Base-by-base conservation (phyloP, 2,329 filamentous ascomycete genomes). In the Phaeosphaeria sp. region DNA sequence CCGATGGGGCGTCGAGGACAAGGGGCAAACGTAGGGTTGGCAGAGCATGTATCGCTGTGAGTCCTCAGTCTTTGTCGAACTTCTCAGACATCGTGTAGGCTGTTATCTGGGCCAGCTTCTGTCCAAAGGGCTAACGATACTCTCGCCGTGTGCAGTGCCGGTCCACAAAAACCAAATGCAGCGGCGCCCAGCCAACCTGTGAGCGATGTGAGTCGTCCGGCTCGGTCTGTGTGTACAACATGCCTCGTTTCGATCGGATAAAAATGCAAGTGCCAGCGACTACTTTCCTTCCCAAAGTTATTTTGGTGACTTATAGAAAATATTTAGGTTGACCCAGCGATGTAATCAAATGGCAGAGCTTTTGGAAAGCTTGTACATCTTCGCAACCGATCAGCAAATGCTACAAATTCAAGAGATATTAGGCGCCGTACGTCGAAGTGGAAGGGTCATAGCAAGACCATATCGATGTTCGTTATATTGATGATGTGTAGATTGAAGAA, bases 81-180 rank as follows among this genome's bases (percentile, higher is more conserved):
- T 36, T 36, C 13, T 36, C 13, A 36, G 30, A 36, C 7, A 36
- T 43, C 4, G 20, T 43, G 20, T 15, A 7, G 20, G n/a, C 18
- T 9, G 20, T 43, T 6, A 9, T 43, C 17, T 43, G 20, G 3
- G 2, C 20, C 20, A 18, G n/a, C n/a, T 18, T 18, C 2, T 18
- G 41, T 6, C 20, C n/a, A 20, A n/a, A 20, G 4, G 47, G 52
- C 67, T 69, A 50, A 69, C 52, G 27, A 46, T n/a, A 22, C 27
- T 23, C 27, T 43, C 41, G 36, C 47, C 4, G 46, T 39, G 20
- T 62, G 39, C 66, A 70, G 67, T 79, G 77, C 64, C 76, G 77
- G 33, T 64, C 65, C 53, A 72, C 77, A 49, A 79, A 79, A 64
- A 76, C 78, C 63, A 79, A 77, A 57, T 79, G 77, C 60, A 73